Evolutionary conservation across 805 yeast species (phyloP).

Genomic region (Myxozyma geophila): DNA sequence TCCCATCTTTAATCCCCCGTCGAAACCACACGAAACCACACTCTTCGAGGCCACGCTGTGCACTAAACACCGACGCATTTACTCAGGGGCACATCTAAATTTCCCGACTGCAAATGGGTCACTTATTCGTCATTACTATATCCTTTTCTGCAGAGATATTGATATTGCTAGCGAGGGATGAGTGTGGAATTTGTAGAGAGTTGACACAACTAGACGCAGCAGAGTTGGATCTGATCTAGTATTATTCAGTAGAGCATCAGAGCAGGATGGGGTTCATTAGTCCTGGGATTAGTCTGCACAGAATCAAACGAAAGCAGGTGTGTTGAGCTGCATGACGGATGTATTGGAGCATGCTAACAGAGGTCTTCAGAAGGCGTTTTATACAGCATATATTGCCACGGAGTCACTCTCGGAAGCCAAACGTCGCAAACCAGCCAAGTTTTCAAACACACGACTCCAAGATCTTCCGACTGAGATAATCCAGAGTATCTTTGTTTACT

Average conservation of each 20-base stretch:
- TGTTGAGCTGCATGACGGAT: background rate
- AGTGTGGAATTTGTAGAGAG: background rate
- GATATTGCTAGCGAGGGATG: no score
- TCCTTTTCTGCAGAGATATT: background rate
- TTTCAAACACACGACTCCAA: background rate
- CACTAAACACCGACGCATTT: background rate
- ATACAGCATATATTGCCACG: slow-evolving; percentile 11
- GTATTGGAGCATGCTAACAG: background rate
- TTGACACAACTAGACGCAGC: no score
- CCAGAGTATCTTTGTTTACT: slow-evolving; percentile 23
- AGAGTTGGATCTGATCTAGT: no score
- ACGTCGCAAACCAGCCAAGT: background rate
- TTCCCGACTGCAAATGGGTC: background rate
- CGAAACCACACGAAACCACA: background rate
- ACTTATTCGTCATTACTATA: no score
- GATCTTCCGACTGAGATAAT: slow-evolving; percentile 28
- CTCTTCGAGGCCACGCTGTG: no score
- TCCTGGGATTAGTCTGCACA: slow-evolving; percentile 20
- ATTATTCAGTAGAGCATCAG: no score
- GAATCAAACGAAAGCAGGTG: slow-evolving; percentile 13
- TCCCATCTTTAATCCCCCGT: no score
- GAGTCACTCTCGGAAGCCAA: background rate
- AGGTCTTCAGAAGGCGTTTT: background rate
- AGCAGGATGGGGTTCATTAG: slow-evolving; percentile 23
- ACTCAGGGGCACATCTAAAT: slow-evolving; percentile 3